Evolutionary conservation across 352 stramenopile genomes (phyloP), one percentile per base, ranked within the genome.

Genomic region (Phytophthora pistaciae): DNA sequence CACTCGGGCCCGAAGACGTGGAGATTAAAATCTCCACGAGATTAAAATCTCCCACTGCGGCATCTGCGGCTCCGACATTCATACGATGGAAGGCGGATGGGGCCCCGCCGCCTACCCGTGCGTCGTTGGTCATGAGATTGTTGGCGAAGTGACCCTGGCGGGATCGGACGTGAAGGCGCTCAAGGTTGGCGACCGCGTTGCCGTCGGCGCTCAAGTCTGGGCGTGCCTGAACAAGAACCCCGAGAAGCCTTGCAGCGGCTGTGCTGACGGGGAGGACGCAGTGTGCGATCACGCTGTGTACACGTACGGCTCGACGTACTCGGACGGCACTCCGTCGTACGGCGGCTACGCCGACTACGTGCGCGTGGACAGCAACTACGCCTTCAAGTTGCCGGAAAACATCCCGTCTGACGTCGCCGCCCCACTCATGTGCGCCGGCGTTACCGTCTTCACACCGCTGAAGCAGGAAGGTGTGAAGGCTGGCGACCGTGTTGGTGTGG

Each of bases 101-200:
- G 21, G 23, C 5, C 56, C 56, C 9, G 40, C 56, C 18, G 2
- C 11, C 14, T 55, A 63, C 25, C 56, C 56, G 6, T 63, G 56
- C 23, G 40, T 63, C 27, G 56, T 63, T 44, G 56, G 38, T 11
- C 56, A 63, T n/a, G 57, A 64, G 27, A 64, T 64, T 2, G 44
- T 64, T 9, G 57, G 57, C 3, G 21, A 63, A 9, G 56, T 63
- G 23, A 63, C 56, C 6, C 14, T 54, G 7, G 40, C 40, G 31
- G 56, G 56, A 0, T 8, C 21, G 23, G 50, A n/a, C 9, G 56
- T 63, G 5, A 54, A 53, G 56, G 29, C 14, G 1, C 56, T 63
- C 7, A 20, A 18, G 16, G 25, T 38, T 31, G 50, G 50, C 13
- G 23, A 56, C 50, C 50, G 50, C 25, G 50, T 56, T 2, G 40